Base-by-base conservation (phyloP, 1,284 basidiomycete species). In the Blastosporella zonata region DNA sequence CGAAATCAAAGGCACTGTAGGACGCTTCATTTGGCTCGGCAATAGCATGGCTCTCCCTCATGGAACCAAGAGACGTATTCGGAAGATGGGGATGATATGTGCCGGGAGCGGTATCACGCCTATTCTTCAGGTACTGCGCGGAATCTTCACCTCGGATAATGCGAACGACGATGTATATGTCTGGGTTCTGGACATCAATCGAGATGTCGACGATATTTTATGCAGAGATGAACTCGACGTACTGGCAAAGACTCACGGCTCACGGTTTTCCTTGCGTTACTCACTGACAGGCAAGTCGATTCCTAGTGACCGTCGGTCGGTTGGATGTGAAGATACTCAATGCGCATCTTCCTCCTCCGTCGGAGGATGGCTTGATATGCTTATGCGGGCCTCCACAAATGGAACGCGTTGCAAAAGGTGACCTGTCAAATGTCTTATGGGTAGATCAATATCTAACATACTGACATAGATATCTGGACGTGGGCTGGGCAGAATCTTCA, bases 1-100 rank as follows among this genome's bases (percentile, higher is more conserved):
- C n/a, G 80, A 85, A 53, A 57, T 85, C 43, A 86, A 84, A 59
- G 84, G 84, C 0, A 84, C 84, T 0, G 62, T 84, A 2, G 84
- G 84, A 0, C 73, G 73, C 1, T 85, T 86, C 60, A 62, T 72
- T 12, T 84, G 79, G 73, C 61, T 70, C 4, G 79, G 80, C 0
- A 55, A 64, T 9, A 72, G 74, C 0, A 57, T 61, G 20, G 72
- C 71, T 25, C 54, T 55, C 17, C 71, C 76, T 68, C 67, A 70
- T 44, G 71, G 73, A 0, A 55, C 64, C 2, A 57, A 68, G 42
- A 63, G 65, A 25, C 63, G 60, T 15, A 64, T 78, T 8, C 65
- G 62, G 31, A 67, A 78, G 15, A 58, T 87, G 12, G 81, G 77
- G 1, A 70, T 86, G 71, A 70, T 86, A 33, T 82, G 77, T 51